Percentiles rank a stretch among this genome's conserved stretches.
Evolutionary conservation across 495 filamentous ascomycete genomes (phyloP).

Genomic region (Talaromyces wortmannii): DNA sequence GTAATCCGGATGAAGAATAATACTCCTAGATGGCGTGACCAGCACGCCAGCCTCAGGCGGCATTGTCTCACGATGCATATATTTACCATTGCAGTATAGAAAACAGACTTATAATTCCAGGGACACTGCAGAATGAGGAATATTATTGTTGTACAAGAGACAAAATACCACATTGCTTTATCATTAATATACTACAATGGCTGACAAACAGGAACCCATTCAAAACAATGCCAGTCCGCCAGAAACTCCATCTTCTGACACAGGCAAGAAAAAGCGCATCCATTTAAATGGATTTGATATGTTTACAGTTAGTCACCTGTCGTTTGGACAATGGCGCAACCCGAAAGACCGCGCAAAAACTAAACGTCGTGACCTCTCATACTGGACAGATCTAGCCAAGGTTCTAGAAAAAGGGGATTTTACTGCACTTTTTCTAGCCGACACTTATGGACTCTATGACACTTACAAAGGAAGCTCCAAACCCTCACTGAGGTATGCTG

Average conservation of each 20-base stretch:
- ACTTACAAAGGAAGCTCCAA: slow-evolving; percentile 22
- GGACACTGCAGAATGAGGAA: too few relatives aligned
- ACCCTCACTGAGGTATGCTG: slow-evolving; percentile 16
- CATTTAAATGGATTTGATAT: slow-evolving; percentile 3
- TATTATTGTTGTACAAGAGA: too few relatives aligned
- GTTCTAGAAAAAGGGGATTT: slow-evolving; percentile 8
- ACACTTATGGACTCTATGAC: slow-evolving; percentile 26
- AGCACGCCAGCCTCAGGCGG: neutral
- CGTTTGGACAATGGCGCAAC: slow-evolving; percentile 1
- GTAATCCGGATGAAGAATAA: neutral
- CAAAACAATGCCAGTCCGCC: neutral
- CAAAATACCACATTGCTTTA: too few relatives aligned
- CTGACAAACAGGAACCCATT: too few relatives aligned
- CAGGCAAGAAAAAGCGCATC: neutral
- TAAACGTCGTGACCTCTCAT: slow-evolving; percentile 1
- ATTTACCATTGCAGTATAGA: neutral
- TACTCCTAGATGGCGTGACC: neutral
- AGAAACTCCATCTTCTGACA: neutral
- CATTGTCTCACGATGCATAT: neutral
- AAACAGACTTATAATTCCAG: too few relatives aligned
- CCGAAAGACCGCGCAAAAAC: neutral
- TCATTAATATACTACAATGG: too few relatives aligned
- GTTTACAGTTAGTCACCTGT: slow-evolving; percentile 1
- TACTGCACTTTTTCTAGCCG: slow-evolving; percentile 52
- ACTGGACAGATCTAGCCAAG: slow-evolving; percentile 9